Percentiles rank a stretch among this genome's conserved stretches.
Evolutionary conservation across 345 rosid genomes (phyloP).

Genomic region (Adansonia digitata): DNA sequence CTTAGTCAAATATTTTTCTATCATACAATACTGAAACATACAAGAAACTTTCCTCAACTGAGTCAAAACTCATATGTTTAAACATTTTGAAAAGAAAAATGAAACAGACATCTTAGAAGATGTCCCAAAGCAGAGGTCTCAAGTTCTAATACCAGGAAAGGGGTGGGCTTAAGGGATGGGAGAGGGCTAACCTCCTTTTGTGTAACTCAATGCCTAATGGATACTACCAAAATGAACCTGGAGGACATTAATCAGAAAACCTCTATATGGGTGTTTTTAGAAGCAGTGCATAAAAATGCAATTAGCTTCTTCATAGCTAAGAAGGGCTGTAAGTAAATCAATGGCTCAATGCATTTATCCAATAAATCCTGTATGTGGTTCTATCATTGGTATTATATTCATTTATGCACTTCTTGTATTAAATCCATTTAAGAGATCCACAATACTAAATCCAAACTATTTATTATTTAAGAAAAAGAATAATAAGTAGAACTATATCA

Average conservation of each 20-base stretch:
- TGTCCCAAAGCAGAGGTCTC: background rate
- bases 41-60: background rate
- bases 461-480: background rate
- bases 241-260: background rate
- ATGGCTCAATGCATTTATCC: background rate
- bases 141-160: background rate
- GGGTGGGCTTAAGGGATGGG: too few relatives aligned
- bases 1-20: background rate
- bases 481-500: conserved; percentile 7
- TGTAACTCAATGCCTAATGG: background rate
- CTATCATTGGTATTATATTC: too few relatives aligned
- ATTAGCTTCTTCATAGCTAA: background rate
- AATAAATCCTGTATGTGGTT: too few relatives aligned
- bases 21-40: background rate
- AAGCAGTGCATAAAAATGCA: background rate
- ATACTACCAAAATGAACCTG: background rate
- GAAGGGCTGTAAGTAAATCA: background rate
- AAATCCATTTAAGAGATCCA: too few relatives aligned
- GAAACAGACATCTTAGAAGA: background rate
- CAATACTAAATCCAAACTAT: conserved; percentile 7
- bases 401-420: too few relatives aligned
- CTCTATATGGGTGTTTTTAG: background rate
- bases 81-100: background rate
- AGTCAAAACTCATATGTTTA: background rate
- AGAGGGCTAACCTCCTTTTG: background rate